Conservation (phyloP, 768 basidiomycete genomes). For the Dendrothele bispora region DNA sequence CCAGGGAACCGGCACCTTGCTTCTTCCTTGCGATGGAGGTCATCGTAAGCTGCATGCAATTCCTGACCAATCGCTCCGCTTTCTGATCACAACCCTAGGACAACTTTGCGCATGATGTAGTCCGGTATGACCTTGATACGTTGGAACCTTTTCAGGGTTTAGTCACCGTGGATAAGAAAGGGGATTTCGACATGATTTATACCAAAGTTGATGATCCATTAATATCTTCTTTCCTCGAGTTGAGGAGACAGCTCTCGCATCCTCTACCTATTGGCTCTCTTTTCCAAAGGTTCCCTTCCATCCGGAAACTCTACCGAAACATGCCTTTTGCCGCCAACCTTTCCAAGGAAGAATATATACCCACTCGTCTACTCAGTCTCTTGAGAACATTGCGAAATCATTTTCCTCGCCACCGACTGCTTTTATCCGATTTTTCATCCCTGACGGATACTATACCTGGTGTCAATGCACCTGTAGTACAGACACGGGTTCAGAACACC, state of each 20-base stretch:
- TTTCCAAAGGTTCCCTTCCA: conserved; percentile 49
- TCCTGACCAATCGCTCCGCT: neutral
- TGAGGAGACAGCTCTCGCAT: conserved; percentile 61
- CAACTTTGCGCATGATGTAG: conserved; percentile 94
- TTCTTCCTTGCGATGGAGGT: conserved; percentile 96
- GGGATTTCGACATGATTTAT: conserved; percentile 85
- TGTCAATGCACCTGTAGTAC: conserved; percentile 85
- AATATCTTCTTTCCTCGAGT: conserved; percentile 71
- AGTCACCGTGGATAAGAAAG: conserved; percentile 73
- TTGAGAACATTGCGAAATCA: conserved; percentile 76
- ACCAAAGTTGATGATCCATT: conserved; percentile 84
- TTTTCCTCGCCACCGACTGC: conserved; percentile 92
- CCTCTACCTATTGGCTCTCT: conserved; percentile 56
- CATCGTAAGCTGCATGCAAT: conserved; percentile 55
- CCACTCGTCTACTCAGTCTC: conserved; percentile 86
- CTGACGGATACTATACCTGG: conserved; percentile 86
- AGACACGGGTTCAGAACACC: conserved; percentile 82
- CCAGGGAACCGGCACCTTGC: conserved; percentile 77
- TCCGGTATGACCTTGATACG: conserved; percentile 84
- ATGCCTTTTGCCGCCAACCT: conserved; percentile 93
- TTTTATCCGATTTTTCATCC: conserved; percentile 89
- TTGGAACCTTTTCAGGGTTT: conserved; percentile 82
- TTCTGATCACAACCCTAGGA: conserved; percentile 49
- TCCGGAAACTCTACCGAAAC: conserved; percentile 64
- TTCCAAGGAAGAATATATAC: conserved; percentile 85